A percentile compares a stretch with the other conserved stretches of the same genome.
Conservation (phyloP, 805 yeast genomes). For the Nakazawaea ambrosiae region DNA sequence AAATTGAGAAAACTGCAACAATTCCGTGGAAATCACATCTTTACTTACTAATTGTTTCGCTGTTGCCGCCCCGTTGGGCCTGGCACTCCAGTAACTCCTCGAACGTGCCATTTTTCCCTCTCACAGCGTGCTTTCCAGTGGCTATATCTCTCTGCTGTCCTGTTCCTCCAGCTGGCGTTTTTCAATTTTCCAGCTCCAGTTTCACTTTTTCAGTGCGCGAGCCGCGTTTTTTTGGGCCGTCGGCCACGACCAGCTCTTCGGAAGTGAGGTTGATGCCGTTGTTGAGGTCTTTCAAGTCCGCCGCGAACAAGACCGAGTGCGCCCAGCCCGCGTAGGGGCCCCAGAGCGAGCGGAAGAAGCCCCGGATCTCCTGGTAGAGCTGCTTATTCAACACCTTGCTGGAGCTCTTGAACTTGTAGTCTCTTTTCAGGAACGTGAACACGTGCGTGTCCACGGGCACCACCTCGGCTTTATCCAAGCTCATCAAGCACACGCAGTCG, state of each 20-base stretch:
- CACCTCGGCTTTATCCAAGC: constrained; percentile 74
- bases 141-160: too few relatives aligned
- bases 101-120: too few relatives aligned
- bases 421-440: constrained; percentile 79
- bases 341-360: constrained; percentile 62
- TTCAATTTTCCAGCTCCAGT: too few relatives aligned
- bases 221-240: neutral
- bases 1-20: too few relatives aligned
- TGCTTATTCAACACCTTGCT: constrained; percentile 41
- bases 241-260: neutral
- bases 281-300: constrained; percentile 67
- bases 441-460: constrained; percentile 98
- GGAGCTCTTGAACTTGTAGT: constrained; percentile 50
- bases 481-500: constrained; percentile 92
- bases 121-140: too few relatives aligned
- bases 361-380: constrained; percentile 50
- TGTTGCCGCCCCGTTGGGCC: too few relatives aligned
- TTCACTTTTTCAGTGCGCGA: too few relatives aligned
- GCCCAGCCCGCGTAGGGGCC: constrained; percentile 98
- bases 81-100: too few relatives aligned
- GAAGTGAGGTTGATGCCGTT: constrained; percentile 46
- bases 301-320: constrained; percentile 86
- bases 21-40: too few relatives aligned
- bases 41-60: too few relatives aligned
- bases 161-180: too few relatives aligned